Evolutionary conservation across 495 filamentous ascomycete species (phyloP).

Genomic region (Durotheca rogersii): DNA sequence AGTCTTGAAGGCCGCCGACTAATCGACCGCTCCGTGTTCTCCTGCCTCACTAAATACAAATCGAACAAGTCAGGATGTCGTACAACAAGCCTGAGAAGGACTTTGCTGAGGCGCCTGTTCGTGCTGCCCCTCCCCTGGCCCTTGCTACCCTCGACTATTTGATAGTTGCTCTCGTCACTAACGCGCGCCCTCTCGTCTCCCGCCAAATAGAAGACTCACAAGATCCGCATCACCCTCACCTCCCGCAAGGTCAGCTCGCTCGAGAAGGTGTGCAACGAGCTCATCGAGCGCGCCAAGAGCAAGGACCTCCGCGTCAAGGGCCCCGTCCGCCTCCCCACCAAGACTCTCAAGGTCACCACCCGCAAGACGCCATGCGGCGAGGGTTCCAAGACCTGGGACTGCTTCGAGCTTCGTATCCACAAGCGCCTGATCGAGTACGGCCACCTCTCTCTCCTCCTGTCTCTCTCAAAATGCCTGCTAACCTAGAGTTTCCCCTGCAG

Average conservation of each 20-base stretch:
- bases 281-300: conserved; percentile 97
- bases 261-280: conserved; percentile 97
- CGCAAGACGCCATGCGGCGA: conserved; percentile 91
- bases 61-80: conserved; percentile 68
- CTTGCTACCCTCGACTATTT: not conserved
- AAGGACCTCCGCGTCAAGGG: conserved; percentile 99
- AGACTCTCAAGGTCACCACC: conserved; percentile 93
- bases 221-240: conserved; percentile 98
- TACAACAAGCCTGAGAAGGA: conserved; percentile 97
- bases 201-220: conserved; percentile 79
- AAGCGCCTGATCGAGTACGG: conserved; percentile 94
- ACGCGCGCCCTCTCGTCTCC: not conserved
- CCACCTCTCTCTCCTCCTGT: not conserved
- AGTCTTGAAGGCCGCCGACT: conserved; percentile 60
- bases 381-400: conserved; percentile 99
- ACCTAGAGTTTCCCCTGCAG: conserved; percentile 44
- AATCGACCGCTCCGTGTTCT: not conserved
- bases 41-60: conserved; percentile 30
- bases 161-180: not conserved
- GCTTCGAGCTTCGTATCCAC: conserved; percentile 98
- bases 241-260: conserved; percentile 87
- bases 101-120: conserved; percentile 48
- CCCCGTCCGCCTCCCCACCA: conserved; percentile 97
- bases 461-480: not conserved
- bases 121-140: not conserved